Conservation (phyloP, 1,139 yeast genomes). For the Candida pseudoviswanathii region DNA sequence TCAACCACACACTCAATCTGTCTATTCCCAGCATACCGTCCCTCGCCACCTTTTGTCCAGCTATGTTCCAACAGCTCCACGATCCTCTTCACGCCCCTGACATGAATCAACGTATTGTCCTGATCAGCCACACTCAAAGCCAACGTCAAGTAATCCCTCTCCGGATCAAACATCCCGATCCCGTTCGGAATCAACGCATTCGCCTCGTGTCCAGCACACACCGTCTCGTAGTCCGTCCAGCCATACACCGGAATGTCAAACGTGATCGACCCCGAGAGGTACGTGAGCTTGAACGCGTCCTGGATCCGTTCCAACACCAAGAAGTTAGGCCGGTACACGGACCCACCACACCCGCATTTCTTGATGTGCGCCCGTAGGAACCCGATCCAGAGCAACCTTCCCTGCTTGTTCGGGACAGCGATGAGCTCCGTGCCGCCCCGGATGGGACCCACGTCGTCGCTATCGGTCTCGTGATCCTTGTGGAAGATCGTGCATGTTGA, state of each 20-base stretch:
- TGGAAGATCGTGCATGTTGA: conserved; percentile 18
- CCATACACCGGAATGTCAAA: conserved; percentile 36
- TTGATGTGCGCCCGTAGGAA: conserved; percentile 40
- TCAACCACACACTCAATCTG: conserved; percentile 21
- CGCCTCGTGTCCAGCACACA: conserved; percentile 28
- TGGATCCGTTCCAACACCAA: conserved; percentile 26
- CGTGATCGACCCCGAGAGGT: conserved; percentile 38
- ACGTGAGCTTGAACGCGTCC: conserved; percentile 27
- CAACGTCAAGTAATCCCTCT: conserved; percentile 32
- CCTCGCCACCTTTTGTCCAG: background rate
- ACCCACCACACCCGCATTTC: conserved; percentile 38
- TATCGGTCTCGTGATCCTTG: conserved; percentile 19
- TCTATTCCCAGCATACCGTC: background rate
- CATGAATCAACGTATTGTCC: conserved; percentile 32
- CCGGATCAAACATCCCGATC: conserved; percentile 23
- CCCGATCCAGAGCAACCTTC: conserved; percentile 35
- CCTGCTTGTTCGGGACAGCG: conserved; percentile 8
- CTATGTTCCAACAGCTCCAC: conserved; percentile 5
- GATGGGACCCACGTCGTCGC: conserved; percentile 28
- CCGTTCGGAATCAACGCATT: conserved; percentile 44
- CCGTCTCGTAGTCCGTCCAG: conserved; percentile 29
- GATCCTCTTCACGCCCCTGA: conserved; percentile 7
- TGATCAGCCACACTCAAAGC: conserved; percentile 38
- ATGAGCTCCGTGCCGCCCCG: conserved; percentile 43
- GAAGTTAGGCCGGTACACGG: conserved; percentile 40